Evolutionary conservation across 208 protist genomes (phyloP).

Genomic region (Leishmania mexicana): DNA sequence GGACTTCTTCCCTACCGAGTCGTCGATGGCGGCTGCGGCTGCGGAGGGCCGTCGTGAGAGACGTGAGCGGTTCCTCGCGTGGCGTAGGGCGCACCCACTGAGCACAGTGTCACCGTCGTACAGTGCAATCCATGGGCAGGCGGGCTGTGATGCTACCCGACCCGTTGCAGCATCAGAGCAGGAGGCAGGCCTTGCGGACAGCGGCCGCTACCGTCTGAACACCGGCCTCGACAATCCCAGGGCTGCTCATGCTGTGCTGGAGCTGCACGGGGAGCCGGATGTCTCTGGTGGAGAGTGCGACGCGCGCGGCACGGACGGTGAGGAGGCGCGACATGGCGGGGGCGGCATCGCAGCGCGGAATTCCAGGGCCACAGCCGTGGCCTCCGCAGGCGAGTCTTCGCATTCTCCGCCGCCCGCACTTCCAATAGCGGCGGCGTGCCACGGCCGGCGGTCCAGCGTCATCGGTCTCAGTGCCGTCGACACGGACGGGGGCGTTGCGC

Average conservation of each 20-base stretch:
- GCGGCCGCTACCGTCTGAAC: conserved; percentile 61
- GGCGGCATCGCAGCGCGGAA: background rate
- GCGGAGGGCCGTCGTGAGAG: conserved; percentile 24
- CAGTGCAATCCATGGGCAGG: background rate
- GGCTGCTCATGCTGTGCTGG: conserved; percentile 31
- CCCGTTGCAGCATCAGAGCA: background rate
- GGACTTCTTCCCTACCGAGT: background rate
- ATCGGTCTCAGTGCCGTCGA: conserved; percentile 18
- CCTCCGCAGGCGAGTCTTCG: background rate
- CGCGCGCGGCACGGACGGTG: background rate
- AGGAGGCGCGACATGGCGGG: background rate
- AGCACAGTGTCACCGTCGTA: conserved; percentile 11
- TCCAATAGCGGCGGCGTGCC: background rate
- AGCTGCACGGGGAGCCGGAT: conserved; percentile 20
- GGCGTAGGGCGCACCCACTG: conserved; percentile 48
- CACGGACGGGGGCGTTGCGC: background rate
- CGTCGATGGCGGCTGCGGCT: conserved; percentile 7
- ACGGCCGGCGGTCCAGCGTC: conserved; percentile 8
- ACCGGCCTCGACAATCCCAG: conserved; percentile 67
- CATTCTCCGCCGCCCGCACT: background rate
- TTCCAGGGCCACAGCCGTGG: background rate
- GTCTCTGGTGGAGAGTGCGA: background rate
- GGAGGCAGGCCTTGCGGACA: background rate
- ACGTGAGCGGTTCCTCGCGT: conserved; percentile 62
- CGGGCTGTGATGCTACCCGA: background rate